Evolutionary conservation across 164 flowering plant genomes (phyloP).

Genomic region (Euptelea pleiosperma): DNA sequence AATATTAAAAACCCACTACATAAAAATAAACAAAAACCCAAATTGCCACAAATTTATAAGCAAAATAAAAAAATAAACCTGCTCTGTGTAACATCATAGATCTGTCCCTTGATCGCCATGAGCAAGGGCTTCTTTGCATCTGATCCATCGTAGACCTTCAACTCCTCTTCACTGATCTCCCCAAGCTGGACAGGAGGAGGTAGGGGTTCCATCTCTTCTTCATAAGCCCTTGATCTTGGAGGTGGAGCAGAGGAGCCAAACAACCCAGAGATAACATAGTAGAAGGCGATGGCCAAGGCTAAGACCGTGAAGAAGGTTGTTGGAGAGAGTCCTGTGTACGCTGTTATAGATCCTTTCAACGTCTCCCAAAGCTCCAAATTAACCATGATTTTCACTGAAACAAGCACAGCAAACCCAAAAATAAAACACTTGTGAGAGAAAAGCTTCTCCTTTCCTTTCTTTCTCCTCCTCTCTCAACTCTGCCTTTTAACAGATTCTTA

Average conservation of each 20-base stretch:
- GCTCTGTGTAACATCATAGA: constrained; percentile 91
- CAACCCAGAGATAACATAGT: constrained; percentile 39
- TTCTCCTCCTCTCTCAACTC: no score
- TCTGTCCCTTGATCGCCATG: constrained; percentile 98
- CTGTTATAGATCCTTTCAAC: constrained; percentile 66
- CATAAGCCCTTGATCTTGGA: constrained; percentile 28
- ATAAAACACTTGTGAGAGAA: no score
- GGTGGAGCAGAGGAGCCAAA: constrained; percentile 30
- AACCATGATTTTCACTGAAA: constrained; percentile 55
- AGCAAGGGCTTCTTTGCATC: constrained; percentile 82
- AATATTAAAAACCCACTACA: neutral
- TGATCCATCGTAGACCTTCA: constrained; percentile 77
- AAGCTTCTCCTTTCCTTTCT: no score
- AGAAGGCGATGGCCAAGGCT: constrained; percentile 44
- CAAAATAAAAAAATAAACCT: constrained; percentile 26
- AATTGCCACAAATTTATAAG: neutral
- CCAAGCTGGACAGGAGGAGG: constrained; percentile 97
- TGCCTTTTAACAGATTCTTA: no score
- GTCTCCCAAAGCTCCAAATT: constrained; percentile 74
- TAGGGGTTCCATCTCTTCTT: constrained; percentile 61
- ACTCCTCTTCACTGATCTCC: constrained; percentile 76
- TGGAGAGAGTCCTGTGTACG: constrained; percentile 87
- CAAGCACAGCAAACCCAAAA: no score
- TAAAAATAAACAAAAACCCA: constrained; percentile 1
- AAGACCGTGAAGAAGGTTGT: constrained; percentile 73